Base-by-base conservation (phyloP, 352 stramenopile species). In the Phytophthora hybrid region DNA sequence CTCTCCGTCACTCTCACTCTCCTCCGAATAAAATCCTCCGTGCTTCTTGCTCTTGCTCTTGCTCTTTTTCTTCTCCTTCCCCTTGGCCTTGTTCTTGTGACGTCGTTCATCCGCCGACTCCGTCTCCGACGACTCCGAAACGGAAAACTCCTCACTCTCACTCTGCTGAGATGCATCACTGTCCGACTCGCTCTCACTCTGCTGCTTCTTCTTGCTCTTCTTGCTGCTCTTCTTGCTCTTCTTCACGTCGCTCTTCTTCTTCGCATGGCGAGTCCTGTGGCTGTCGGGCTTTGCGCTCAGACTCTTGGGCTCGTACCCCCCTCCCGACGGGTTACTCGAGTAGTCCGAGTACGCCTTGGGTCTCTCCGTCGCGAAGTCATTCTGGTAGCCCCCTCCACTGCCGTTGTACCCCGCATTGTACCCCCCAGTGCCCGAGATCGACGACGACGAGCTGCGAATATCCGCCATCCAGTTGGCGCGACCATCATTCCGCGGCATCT, bases 401-500 rank as follows among this genome's bases (percentile, higher is more conserved):
- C 59, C 73, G 23, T 63, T 82, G 68, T 71, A 77, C 5, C 65
- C 53, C 4, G 60, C 57, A 16, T 16, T 51, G 49, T 59, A 70
- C 1, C 70, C 59, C 8, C 70, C 59, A 2, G n/a, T 10, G 39
- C 47, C 49, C 19, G 61, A 59, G 31, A 63, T 73, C 2, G 63
- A 75, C n/a, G 70, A 81, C 44, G 82, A 87, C 11, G 82, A 84
- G 61, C 74, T 87, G 21, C 85, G 83, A 61, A 93, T 93, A 63
- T 93, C 84, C 0, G 84, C 85, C 85, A 93, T 93, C 85, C 85
- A 93, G 73, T 87, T 91, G 29, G 85, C 85, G 49, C 85, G 85
- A 69, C 85, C 85, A 69, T 93, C 85, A 70, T 93, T 93, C 44
- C 81, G 66, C 39, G 85, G 81, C 74, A 83, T 77, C 23, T 90